phyloP scores from a whole-genome alignment of 1,284 basidiomycete species.

The Tetrapyrgos nigripes region DNA sequence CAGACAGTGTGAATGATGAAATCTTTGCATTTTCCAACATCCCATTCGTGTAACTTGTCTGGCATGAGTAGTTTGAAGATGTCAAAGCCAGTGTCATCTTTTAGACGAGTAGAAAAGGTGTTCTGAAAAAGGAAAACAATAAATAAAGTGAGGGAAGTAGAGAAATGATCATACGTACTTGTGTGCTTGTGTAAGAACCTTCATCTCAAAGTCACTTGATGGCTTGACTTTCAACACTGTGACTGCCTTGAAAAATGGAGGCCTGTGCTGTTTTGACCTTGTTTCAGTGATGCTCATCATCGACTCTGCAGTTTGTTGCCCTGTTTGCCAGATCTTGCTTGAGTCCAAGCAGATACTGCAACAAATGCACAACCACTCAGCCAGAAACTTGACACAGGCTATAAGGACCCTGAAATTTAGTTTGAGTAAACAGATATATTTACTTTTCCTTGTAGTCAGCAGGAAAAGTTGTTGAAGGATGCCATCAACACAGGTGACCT shows the following conservation, averaged over 20 bases:
- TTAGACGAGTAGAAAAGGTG: constrained; percentile 21
- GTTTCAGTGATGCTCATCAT: constrained; percentile 1
- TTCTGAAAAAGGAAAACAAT: constrained; percentile 20
- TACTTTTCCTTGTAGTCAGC: constrained; percentile 45
- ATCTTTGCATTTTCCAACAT: not conserved
- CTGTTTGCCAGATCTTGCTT: not conserved
- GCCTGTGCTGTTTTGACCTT: constrained; percentile 10
- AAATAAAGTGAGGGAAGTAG: not conserved
- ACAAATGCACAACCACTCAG: not conserved
- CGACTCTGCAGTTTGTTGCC: constrained; percentile 14
- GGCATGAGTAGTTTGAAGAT: constrained; percentile 23
- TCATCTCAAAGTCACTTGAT: constrained; percentile 17
- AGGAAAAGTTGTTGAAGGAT: constrained; percentile 29
- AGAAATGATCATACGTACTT: constrained; percentile 17
- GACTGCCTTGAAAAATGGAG: constrained; percentile 20
- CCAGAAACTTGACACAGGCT: constrained; percentile 15
- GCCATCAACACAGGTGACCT: constrained; percentile 35
- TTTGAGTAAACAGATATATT: constrained; percentile 4
- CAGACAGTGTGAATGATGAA: not conserved
- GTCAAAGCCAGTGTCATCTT: constrained; percentile 13
- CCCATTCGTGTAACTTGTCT: constrained; percentile 18
- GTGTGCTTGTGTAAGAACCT: constrained; percentile 22
- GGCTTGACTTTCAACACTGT: constrained; percentile 9
- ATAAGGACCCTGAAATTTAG: constrained; percentile 34
- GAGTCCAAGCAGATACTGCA: constrained; percentile 1